Base-by-base conservation (phyloP, 805 yeast species). In the Ogataea nakhonphanomensis region DNA sequence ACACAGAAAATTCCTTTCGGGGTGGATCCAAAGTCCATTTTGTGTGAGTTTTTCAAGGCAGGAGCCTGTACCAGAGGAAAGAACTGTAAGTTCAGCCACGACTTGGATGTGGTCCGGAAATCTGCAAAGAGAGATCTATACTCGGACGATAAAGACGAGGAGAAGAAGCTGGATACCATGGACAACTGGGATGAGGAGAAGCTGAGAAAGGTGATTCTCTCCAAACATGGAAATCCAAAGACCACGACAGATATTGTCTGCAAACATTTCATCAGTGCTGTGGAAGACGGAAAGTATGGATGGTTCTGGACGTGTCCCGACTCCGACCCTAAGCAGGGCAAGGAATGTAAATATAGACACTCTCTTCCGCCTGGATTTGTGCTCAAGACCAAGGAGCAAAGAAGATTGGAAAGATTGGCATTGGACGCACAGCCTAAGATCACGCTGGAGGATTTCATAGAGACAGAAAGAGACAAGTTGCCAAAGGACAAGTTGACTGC, bases 281-380 rank as follows among this genome's bases (percentile, higher is more conserved):
- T 93, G 43, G 99, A 93, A 61, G 88, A 89, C 58, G 93, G 91
- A 43, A 91, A 91, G 61, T 93, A 93, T 61, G 99, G 99, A 58
- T 93, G 99, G 99, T 90, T 93, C 66, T 93, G 99, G 99, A 73
- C 76, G 14, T 93, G 99, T 70, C 99, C 99, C 21, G 87, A 87
- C 53, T 90, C 91, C 29, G 97, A 96, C 50, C 79, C 84, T 46
- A 59, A 59, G 38, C 43, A 30, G 27, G 53, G 52, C 22, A 49
- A 43, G 20, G 83, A 78, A 45, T 93, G 99, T 77, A 91, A 83
- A 71, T 93, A 93, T 70, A 81, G 78, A 65, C 99, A 93, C 65
- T 84, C 97, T 7, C 73, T 93, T 58, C 99, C 99, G 29, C 90
- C 95, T 33, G 99, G 99, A 1, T 95, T 89, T 65, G 95, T 87